A percentile compares a stretch with the other conserved stretches of the same genome.
Evolutionary conservation across 1,139 yeast species (phyloP).

Genomic region (Taphrina wiesneri): DNA sequence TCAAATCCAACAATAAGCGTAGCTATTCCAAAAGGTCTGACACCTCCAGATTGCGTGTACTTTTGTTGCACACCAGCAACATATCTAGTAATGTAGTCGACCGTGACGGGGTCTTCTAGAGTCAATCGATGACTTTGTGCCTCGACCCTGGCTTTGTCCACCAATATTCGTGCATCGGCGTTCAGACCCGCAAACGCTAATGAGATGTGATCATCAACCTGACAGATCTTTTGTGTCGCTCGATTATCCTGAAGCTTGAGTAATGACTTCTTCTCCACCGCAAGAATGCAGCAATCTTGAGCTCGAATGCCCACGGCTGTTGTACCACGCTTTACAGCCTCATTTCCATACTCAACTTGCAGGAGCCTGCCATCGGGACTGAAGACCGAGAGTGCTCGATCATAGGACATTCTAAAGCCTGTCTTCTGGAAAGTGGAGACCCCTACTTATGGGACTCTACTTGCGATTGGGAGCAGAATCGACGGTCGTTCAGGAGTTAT

Average conservation of each 20-base stretch:
- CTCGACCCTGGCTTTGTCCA: conserved; percentile 93
- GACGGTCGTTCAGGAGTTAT: too few species aligned
- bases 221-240: conserved; percentile 91
- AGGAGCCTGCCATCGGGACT: conserved; percentile 78
- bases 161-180: conserved; percentile 94
- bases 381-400: conserved; percentile 88
- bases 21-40: conserved; percentile 91
- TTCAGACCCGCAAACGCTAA: conserved; percentile 96
- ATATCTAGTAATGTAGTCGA: conserved; percentile 88
- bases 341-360: conserved; percentile 92
- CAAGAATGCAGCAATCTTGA: conserved; percentile 79
- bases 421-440: not conserved
- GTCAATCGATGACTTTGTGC: conserved; percentile 96
- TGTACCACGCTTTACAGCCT: conserved; percentile 97
- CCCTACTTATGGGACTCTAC: too few species aligned
- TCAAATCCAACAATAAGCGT: conserved; percentile 96
- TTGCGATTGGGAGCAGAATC: too few species aligned
- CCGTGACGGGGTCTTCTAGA: conserved; percentile 87
- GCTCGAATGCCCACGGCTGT: conserved; percentile 96
- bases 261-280: conserved; percentile 95
- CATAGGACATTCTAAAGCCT: conserved; percentile 56
- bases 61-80: conserved; percentile 97
- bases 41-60: conserved; percentile 98
- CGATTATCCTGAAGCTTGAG: conserved; percentile 94
- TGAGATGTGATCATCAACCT: conserved; percentile 84